Evolutionary conservation across 352 stramenopile species (phyloP).

Genomic region (Pythium phragmitis): DNA sequence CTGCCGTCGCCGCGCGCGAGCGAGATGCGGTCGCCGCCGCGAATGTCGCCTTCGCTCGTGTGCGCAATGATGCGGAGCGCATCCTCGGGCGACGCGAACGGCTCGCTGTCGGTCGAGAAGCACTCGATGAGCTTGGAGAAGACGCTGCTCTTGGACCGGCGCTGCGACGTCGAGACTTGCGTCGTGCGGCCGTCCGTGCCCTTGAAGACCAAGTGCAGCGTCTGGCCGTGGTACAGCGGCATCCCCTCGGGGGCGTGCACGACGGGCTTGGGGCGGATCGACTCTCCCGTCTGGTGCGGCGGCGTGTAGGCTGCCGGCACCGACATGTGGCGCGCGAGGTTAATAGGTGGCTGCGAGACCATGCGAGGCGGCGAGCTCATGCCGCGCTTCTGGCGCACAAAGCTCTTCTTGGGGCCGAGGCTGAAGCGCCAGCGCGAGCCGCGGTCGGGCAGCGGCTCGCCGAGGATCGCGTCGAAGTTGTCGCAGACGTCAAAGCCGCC

Average conservation of each 20-base stretch:
- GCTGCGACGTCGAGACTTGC: slow-evolving; percentile 50
- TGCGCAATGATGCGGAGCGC: slow-evolving; percentile 60
- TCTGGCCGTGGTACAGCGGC: slow-evolving; percentile 56
- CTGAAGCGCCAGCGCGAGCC: slow-evolving; percentile 28
- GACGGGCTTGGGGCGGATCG: slow-evolving; percentile 25
- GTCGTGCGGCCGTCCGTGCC: slow-evolving; percentile 37
- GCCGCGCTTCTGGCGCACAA: slow-evolving; percentile 42
- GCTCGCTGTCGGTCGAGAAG: slow-evolving; percentile 31
- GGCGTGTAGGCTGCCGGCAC: slow-evolving; percentile 20
- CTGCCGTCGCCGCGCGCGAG: slow-evolving; percentile 53
- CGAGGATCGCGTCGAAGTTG: slow-evolving; percentile 45
- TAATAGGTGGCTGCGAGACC: slow-evolving; percentile 31
- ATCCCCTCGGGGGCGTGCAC: slow-evolving; percentile 25
- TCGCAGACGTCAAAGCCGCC: slow-evolving; percentile 27
- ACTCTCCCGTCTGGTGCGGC: slow-evolving; percentile 8
- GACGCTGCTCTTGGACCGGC: slow-evolving; percentile 37
- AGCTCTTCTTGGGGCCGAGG: slow-evolving; percentile 19
- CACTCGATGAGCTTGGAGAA: slow-evolving; percentile 60
- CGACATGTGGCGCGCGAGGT: slow-evolving; percentile 30
- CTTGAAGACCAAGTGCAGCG: slow-evolving; percentile 55
- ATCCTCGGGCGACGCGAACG: slow-evolving; percentile 36
- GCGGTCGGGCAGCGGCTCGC: slow-evolving; percentile 24
- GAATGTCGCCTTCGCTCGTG: slow-evolving; percentile 50
- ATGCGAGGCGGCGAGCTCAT: slow-evolving; percentile 54
- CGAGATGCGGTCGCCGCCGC: slow-evolving; percentile 59